Evolutionary conservation across 169 alveolate species (phyloP).

Genomic region (Plasmodium inui): DNA sequence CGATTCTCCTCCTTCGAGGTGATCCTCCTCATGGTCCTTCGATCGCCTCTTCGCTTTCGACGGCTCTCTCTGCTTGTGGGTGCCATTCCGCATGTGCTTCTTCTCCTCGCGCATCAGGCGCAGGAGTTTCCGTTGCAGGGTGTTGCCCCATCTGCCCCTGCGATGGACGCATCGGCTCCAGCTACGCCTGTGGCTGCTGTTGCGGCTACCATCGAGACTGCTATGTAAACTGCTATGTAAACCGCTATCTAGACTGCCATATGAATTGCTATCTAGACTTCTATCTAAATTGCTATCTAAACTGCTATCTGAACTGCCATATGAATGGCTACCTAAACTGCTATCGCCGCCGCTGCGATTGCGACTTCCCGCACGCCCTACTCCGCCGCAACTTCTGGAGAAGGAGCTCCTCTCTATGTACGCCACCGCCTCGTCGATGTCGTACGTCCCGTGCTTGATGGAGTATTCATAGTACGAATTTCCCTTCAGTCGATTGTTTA

Average conservation of each 20-base stretch:
- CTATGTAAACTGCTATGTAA: not conserved
- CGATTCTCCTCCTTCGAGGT: conserved; percentile 20
- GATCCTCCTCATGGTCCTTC: not conserved
- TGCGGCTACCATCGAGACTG: not conserved
- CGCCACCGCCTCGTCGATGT: conserved; percentile 34
- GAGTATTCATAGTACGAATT: conserved; percentile 50
- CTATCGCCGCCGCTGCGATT: not conserved
- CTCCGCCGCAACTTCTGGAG: conserved; percentile 5
- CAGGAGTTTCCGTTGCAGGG: not conserved
- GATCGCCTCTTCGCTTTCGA: not conserved
- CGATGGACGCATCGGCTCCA: not conserved
- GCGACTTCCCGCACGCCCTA: not conserved
- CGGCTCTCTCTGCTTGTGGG: not conserved
- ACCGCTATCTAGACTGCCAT: not conserved
- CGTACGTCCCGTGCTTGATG: conserved; percentile 7
- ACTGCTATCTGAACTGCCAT: not conserved
- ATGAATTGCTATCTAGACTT: no score
- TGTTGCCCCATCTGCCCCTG: not conserved
- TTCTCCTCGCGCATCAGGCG: conserved; percentile 19
- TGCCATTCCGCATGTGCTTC: not conserved
- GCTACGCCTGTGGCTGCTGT: not conserved
- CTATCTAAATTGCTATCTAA: not conserved
- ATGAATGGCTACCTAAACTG: no score
- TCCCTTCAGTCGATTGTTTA: conserved; percentile 36
- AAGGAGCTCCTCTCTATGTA: conserved; percentile 18